A percentile compares a stretch with the other conserved stretches of the same genome.
phyloP scores from a whole-genome alignment of 371 early-diverging fungal species.

The Gilbertella persicaria region DNA sequence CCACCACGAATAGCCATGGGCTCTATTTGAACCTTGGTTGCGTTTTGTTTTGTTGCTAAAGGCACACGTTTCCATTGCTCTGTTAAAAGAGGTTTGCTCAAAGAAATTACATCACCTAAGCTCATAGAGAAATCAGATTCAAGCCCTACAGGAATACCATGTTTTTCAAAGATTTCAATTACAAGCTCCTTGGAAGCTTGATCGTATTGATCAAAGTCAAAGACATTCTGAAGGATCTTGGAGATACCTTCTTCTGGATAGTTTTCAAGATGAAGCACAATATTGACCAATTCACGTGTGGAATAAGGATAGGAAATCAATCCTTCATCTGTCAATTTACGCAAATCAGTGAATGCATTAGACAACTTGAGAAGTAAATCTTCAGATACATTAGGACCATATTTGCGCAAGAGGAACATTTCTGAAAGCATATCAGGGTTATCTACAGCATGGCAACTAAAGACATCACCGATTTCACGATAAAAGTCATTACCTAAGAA shows the following conservation, averaged over 20 bases:
- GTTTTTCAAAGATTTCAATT: constrained; percentile 76
- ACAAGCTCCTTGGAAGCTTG: constrained; percentile 64
- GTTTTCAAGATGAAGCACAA: constrained; percentile 74
- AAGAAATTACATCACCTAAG: constrained; percentile 56
- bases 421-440: constrained; percentile 82
- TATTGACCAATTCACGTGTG: constrained; percentile 81
- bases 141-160: constrained; percentile 77
- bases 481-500: constrained; percentile 87
- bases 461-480: constrained; percentile 82
- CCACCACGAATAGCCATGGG: constrained; percentile 58
- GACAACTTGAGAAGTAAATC: constrained; percentile 68
- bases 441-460: constrained; percentile 77
- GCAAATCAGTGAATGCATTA: constrained; percentile 74
- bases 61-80: constrained; percentile 64
- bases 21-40: constrained; percentile 22
- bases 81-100: constrained; percentile 57
- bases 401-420: constrained; percentile 70
- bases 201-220: constrained; percentile 84
- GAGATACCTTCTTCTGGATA: constrained; percentile 78
- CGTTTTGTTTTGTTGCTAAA: constrained; percentile 6
- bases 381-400: constrained; percentile 74
- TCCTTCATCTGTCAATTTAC: constrained; percentile 78
- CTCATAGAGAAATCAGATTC: constrained; percentile 73
- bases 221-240: constrained; percentile 77
- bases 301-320: constrained; percentile 86